Evolutionary conservation across 2,329 filamentous ascomycete genomes (phyloP).

Genomic region (Botrytis porri): DNA sequence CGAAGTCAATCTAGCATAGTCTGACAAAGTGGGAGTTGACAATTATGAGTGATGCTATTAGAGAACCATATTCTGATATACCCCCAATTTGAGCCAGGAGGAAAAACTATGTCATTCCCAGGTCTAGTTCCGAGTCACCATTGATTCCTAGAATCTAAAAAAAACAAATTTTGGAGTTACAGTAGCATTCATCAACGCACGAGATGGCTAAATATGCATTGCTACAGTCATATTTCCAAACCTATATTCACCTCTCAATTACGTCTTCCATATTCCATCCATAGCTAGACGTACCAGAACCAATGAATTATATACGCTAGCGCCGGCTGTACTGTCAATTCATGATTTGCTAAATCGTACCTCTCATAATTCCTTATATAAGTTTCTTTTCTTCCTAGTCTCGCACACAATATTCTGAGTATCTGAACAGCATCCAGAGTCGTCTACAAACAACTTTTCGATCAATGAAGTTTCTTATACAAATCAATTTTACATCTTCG

Average conservation of each 20-base stretch:
- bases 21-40: accelerated
- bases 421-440: neutral
- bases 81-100: too few relatives aligned
- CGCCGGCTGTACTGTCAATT: neutral
- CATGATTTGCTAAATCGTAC: neutral
- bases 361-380: too few relatives aligned
- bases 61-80: neutral
- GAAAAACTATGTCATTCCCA: accelerated
- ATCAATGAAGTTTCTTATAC: neutral
- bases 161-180: neutral
- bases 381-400: too few relatives aligned
- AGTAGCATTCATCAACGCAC: neutral
- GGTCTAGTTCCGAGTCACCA: neutral
- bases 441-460: neutral
- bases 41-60: neutral
- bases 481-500: neutral
- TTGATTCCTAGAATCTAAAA: neutral
- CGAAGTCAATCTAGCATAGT: neutral
- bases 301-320: neutral
- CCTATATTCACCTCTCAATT: neutral
- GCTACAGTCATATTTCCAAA: neutral
- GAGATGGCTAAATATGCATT: neutral
- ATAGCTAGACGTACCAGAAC: neutral
- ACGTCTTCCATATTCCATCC: neutral
- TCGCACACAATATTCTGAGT: neutral